Evolutionary conservation across 2,329 filamentous ascomycete species (phyloP).

Genomic region (Cladosporium sp.): DNA sequence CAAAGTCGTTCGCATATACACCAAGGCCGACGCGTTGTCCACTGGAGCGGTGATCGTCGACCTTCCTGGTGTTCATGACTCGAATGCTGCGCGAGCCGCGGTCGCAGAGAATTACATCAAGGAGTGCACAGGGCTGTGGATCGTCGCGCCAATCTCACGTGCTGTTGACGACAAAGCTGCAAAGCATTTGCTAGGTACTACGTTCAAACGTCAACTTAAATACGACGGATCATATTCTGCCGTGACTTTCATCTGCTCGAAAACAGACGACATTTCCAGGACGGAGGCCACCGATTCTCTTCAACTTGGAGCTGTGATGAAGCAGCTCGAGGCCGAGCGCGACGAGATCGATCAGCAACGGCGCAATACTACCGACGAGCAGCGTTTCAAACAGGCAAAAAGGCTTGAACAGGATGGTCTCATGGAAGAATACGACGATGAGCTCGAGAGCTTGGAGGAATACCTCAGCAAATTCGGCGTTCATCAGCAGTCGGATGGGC

Average conservation of each 20-base stretch:
- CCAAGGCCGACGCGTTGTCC: conserved; percentile 47
- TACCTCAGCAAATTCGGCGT: conserved; percentile 37
- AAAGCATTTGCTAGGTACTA: conserved; percentile 52
- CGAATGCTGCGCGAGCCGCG: conserved; percentile 56
- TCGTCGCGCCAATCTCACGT: conserved; percentile 59
- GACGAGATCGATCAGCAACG: conserved; percentile 23
- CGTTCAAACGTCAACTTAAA: conserved; percentile 57
- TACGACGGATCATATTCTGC: conserved; percentile 53
- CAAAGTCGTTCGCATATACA: conserved; percentile 51
- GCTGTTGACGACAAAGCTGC: conserved; percentile 59
- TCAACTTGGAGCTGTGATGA: conserved; percentile 32
- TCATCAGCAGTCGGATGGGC: conserved; percentile 42
- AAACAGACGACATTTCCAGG: conserved; percentile 58
- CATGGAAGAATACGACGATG: conserved; percentile 36
- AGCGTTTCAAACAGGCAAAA: conserved; percentile 30
- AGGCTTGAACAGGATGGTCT: conserved; percentile 33
- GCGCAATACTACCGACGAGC: conserved; percentile 19
- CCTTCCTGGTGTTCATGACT: conserved; percentile 57
- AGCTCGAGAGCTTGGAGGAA: conserved; percentile 34
- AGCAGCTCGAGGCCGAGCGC: conserved; percentile 23
- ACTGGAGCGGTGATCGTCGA: conserved; percentile 56
- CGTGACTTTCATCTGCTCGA: conserved; percentile 60
- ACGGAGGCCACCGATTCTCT: conserved; percentile 41
- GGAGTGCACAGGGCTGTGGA: conserved; percentile 57
- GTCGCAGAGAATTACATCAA: conserved; percentile 59